Base-by-base conservation (phyloP, 139 green algal genomes). In the Haematococcus sp. region DNA sequence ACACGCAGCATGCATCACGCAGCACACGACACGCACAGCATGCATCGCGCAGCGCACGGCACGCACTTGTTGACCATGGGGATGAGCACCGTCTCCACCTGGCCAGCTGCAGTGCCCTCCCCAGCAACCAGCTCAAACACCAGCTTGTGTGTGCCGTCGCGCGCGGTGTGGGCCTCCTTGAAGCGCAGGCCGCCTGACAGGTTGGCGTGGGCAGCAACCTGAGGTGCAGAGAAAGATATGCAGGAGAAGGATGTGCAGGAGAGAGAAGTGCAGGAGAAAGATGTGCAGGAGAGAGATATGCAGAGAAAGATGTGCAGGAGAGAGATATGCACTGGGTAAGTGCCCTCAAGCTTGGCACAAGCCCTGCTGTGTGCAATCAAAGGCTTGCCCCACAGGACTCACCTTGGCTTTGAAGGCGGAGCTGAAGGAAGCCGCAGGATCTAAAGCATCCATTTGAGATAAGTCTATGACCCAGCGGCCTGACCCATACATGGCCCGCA, bases 31-130 rank as follows among this genome's bases (percentile, higher is more conserved):
- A n/a, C n/a, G n/a, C n/a, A n/a, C n/a, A n/a, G n/a, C n/a, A n/a
- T n/a, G n/a, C n/a, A n/a, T n/a, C n/a, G n/a, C 56, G n/a, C 56
- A 13, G 75, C 40, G 4, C 73, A 33, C 28, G 59, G 70, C 4
- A 64, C 74, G 49, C 52, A 22, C 70, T 77, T 51, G 44, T 70
- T 75, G 32, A 73, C 31, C 52, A 94, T 81, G 19, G 91, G 91
- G 52, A 96, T 96, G 20, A 96, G 69, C 63, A 96, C 91, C 2
- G 90, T 85, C 84, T 96, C 91, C 40, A 95, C 82, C 1, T 54
- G 75, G 68, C 74, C 74, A 19, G 40, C 25, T 13, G 76, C 61
- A 54, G 30, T 64, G 25, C 60, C 25, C 75, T 85, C 69, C 16
- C 74, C 83, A 22, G 72, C 67, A 17, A 74, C 81, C 35, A 93